These are phyloP conservation scores for Pseudozyma thailandica DNA, from an alignment of 1,284 basidiomycete genomes.

Conservation along the genomic window DNA sequence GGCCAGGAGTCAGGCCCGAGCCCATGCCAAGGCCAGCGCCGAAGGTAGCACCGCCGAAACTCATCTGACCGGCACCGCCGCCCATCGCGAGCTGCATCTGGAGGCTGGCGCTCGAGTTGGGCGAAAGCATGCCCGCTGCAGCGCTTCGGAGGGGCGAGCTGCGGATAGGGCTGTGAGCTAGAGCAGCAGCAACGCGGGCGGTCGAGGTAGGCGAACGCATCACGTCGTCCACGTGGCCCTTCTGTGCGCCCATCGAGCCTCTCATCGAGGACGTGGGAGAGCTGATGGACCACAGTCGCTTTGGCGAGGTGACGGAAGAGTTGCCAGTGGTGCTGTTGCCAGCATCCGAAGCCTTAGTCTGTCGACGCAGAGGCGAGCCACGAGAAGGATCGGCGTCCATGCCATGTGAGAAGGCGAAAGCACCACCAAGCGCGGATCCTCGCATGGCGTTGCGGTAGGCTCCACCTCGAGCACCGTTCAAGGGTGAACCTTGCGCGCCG, in stretches of 20 bases:
- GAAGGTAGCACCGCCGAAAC: conserved; percentile 29
- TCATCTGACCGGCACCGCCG: conserved; percentile 23
- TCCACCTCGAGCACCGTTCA: neutral
- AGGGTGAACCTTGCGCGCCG: neutral
- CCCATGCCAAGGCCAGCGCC: conserved; percentile 46
- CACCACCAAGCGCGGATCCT: conserved; percentile 37
- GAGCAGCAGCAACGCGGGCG: conserved; percentile 32
- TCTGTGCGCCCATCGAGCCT: conserved; percentile 14
- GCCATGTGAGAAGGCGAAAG: conserved; percentile 37
- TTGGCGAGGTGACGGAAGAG: conserved; percentile 43
- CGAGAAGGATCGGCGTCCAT: conserved; percentile 36
- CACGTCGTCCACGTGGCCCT: conserved; percentile 18
- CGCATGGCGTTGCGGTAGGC: conserved; percentile 19
- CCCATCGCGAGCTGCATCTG: conserved; percentile 53
- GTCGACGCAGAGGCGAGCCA: conserved; percentile 43
- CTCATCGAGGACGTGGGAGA: conserved; percentile 53
- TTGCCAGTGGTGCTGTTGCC: conserved; percentile 16
- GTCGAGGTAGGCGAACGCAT: conserved; percentile 46
- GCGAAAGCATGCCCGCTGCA: conserved; percentile 37
- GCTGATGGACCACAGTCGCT: conserved; percentile 50
- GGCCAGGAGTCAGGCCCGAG: conserved; percentile 34
- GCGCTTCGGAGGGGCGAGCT: conserved; percentile 43
- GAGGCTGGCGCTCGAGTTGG: conserved; percentile 39
- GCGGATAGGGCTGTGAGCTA: conserved; percentile 44
- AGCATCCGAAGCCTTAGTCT: conserved; percentile 23